Evolutionary conservation across 2,329 filamentous ascomycete species (phyloP), one percentile per base, ranked within the genome.

Genomic region (Scytalidium lignicola): DNA sequence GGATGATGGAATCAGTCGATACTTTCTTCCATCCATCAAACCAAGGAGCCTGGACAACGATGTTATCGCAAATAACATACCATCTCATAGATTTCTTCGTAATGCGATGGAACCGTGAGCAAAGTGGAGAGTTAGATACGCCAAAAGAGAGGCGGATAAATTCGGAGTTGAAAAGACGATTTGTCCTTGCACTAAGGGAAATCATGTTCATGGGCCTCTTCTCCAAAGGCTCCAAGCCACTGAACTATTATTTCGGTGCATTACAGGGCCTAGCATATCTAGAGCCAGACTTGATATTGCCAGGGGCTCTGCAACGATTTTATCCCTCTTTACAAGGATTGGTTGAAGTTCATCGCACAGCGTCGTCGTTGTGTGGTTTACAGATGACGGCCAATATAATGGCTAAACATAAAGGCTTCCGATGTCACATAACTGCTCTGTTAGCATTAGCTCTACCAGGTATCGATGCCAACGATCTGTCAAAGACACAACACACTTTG

Each of bases 11-110:
- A 66, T 93, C 91, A 2, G 86, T 97, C 43, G 93, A 99, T 67
- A 99, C 93, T 1, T 99, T 99, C 68, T 99, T 96, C 74, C 93
- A 99, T 62, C 93, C 93, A 2, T 99, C 93, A 2, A 99, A 99
- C 66, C 88, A 92, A 46, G 93, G 93, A 13, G 74, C 74, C 13
- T 99, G 93, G 93, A 95, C 92, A 1, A 90, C 83, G 60, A 87
- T 92, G 56, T 73, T 99, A 41, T 86, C 90, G 2, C 92, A 97
- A 67, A 76, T 99, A 47, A 88, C 93, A 4, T 91, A 91, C 65
- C 96, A 95, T 67, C 75, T 99, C 5, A 86, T 91, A 2, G 93
- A 99, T 65, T 91, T 95, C 61, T 99, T 99, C 66, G 89, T 99
- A 41, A 93, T 95, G 71, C 85, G 93, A 46, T 99, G 91, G 91